phyloP scores from a whole-genome alignment of 2,329 filamentous ascomycete species.

The Macrophomina tecta region DNA sequence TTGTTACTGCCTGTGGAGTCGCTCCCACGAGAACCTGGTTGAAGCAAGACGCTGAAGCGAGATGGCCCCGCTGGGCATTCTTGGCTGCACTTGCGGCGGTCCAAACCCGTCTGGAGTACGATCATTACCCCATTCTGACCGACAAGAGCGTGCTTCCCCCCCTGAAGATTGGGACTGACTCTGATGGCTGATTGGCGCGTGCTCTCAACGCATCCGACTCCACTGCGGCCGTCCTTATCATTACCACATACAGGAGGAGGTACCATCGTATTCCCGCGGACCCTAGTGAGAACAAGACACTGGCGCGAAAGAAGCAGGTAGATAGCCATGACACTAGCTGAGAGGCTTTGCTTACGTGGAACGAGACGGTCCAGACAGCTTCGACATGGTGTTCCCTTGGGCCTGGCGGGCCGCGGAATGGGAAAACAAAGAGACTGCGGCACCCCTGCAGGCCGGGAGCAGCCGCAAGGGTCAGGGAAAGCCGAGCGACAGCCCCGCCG shows the following conservation, averaged over 20 bases:
- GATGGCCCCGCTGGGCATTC: too few relatives aligned
- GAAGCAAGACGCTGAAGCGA: too few relatives aligned
- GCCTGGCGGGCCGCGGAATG: not conserved
- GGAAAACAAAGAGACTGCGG: not conserved
- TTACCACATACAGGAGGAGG: constrained; percentile 10
- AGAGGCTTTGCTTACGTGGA: not conserved
- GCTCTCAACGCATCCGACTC: not conserved
- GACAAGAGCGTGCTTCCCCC: too few relatives aligned
- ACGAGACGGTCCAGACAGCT: not conserved
- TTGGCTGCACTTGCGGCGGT: too few relatives aligned
- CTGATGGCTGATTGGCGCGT: not conserved
- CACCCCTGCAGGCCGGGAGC: not conserved
- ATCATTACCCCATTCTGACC: too few relatives aligned
- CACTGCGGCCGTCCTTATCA: not conserved
- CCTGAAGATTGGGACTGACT: too few relatives aligned
- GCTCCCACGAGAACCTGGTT: too few relatives aligned
- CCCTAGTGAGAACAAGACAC: not conserved
- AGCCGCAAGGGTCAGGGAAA: not conserved
- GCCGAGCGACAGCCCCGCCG: not conserved
- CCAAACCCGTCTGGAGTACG: too few relatives aligned
- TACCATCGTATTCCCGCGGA: too few relatives aligned
- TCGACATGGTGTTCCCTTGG: not conserved
- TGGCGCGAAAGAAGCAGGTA: not conserved
- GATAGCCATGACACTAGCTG: not conserved
- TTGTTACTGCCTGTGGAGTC: too few relatives aligned